Conservation (phyloP, 2,329 filamentous ascomycete species). For the Colletotrichum graminicola region DNA sequence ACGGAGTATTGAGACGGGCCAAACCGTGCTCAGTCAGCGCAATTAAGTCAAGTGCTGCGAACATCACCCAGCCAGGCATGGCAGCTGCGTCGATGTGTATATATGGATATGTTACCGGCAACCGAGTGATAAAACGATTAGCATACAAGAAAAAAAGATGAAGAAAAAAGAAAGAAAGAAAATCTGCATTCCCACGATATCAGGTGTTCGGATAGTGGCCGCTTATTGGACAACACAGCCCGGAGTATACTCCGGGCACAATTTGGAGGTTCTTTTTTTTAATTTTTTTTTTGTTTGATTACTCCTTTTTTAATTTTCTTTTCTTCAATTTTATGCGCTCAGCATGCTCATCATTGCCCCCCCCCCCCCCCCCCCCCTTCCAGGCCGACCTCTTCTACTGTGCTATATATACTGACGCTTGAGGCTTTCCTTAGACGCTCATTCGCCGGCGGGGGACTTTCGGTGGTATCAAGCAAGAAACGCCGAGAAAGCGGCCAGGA, state of each 20-base stretch:
- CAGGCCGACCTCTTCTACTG: too few species aligned
- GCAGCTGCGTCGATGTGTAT: not conserved
- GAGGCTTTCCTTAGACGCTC: not conserved
- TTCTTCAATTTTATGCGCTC: not conserved
- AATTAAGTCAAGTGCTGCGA: too few species aligned
- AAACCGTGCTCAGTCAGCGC: not conserved
- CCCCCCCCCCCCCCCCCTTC: rapidly evolving
- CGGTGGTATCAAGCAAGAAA: not conserved
- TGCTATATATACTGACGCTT: too few species aligned
- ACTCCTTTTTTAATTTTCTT: too few species aligned
- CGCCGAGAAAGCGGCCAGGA: not conserved
- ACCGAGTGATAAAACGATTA: not conserved
- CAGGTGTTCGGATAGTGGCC: not conserved
- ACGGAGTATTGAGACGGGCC: not conserved
- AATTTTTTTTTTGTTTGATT: too few species aligned
- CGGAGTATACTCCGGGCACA: too few species aligned
- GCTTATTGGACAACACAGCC: too few species aligned
- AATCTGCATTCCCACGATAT: not conserved
- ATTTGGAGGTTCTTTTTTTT: too few species aligned
- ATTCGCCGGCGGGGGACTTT: not conserved
- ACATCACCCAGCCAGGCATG: not conserved
- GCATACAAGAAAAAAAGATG: too few species aligned
- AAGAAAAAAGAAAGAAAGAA: too few species aligned
- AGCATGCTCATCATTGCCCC: not conserved
- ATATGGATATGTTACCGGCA: not conserved